These are phyloP conservation scores for Sordariomycetes sp. DNA, from an alignment of 2,329 filamentous ascomycete genomes.

Conservation along the genomic window DNA sequence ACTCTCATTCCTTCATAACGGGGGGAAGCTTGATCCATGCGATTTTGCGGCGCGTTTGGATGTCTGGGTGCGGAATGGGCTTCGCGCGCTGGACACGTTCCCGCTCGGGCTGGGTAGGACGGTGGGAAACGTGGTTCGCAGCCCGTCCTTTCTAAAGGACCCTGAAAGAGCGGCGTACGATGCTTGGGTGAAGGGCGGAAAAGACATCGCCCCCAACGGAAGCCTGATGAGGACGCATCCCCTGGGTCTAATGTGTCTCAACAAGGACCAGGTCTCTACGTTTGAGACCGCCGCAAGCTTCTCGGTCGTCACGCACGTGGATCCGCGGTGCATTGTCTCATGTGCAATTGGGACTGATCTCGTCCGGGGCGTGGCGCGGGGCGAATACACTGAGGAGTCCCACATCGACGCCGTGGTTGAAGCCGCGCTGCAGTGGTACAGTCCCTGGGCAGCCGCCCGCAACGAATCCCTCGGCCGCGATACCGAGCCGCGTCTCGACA, in stretches of 20 bases:
- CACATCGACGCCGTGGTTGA: slow-evolving; percentile 30
- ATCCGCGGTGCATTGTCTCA: slow-evolving; percentile 37
- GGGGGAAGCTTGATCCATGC: slow-evolving; percentile 23
- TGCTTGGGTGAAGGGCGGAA: slow-evolving; percentile 27
- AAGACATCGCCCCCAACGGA: slow-evolving; percentile 35
- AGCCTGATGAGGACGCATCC: slow-evolving; percentile 42
- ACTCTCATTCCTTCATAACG: slow-evolving; percentile 33
- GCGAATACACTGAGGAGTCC: slow-evolving; percentile 26
- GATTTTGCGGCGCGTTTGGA: slow-evolving; percentile 33
- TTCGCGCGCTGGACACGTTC: slow-evolving; percentile 31
- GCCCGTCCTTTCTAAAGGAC: slow-evolving; percentile 23
- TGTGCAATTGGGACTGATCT: slow-evolving; percentile 36
- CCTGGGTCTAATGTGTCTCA: slow-evolving; percentile 34
- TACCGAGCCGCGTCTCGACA: slow-evolving; percentile 22
- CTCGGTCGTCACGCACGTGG: slow-evolving; percentile 35
- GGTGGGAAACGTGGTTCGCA: slow-evolving; percentile 31
- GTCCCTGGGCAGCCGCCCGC: slow-evolving; percentile 2
- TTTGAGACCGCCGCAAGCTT: slow-evolving; percentile 30
- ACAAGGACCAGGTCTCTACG: slow-evolving; percentile 25
- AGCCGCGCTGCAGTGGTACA: slow-evolving; percentile 27
- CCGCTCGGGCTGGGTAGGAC: slow-evolving; percentile 36
- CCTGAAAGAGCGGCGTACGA: slow-evolving; percentile 26
- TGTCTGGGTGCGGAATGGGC: slow-evolving; percentile 35
- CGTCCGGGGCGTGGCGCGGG: slow-evolving; percentile 31
- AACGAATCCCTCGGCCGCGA: slow-evolving; percentile 11